Conservation (phyloP, 805 yeast species). For the Saccharomycopsis sp. region DNA sequence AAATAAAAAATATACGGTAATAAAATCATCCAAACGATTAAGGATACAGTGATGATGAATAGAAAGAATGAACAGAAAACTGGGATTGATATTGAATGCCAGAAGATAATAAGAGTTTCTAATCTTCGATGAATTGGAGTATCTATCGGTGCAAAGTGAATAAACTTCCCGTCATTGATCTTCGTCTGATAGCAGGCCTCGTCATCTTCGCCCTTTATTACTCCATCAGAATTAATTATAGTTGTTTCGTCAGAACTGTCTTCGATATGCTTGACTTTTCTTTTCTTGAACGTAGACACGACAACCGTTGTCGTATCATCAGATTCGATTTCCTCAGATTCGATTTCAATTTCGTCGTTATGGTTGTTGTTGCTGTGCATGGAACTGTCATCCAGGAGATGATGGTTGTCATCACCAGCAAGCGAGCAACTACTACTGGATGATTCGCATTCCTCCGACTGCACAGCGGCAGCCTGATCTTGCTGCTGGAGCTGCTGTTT, state of each 20-base stretch:
- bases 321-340: too few relatives aligned
- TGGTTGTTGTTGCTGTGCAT: too few relatives aligned
- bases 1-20: conserved; percentile 60
- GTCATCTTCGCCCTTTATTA: neutral
- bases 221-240: neutral
- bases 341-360: too few relatives aligned
- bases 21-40: conserved; percentile 59
- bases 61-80: conserved; percentile 48
- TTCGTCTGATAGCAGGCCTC: too few relatives aligned
- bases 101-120: conserved; percentile 61
- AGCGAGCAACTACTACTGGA: too few relatives aligned
- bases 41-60: conserved; percentile 45
- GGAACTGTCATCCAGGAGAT: too few relatives aligned
- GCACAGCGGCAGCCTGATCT: too few relatives aligned
- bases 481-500: too few relatives aligned
- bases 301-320: too few relatives aligned
- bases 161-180: neutral
- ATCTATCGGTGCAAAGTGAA: conserved; percentile 42
- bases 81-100: conserved; percentile 72
- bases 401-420: too few relatives aligned
- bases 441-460: too few relatives aligned
- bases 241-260: neutral
- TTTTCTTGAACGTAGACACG: neutral
- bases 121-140: conserved; percentile 52
- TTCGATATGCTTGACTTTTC: neutral